Base-by-base conservation (phyloP, 352 stramenopile species). In the Blastocystis sp. region DNA sequence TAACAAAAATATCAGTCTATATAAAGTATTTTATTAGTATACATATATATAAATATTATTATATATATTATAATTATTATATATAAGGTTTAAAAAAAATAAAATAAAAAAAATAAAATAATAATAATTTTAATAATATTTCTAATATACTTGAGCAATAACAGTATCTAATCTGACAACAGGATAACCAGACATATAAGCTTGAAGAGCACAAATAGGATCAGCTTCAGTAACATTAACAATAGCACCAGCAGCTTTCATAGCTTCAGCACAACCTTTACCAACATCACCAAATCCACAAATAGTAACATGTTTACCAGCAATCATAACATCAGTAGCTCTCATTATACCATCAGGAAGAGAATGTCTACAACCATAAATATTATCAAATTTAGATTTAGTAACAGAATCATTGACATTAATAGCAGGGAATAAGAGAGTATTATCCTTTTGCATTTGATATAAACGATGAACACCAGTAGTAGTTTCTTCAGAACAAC, bases 331-430 rank as follows among this genome's bases (percentile, higher is more conserved):
- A 73, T 96, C 88, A 24, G 86, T 95, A 65, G 89, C 89, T 73
- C 88, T 84, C 84, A 94, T 95, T 74, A 95, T 90, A 68, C 86
- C 88, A 77, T 95, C 87, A 4, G 87, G 86, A 6, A 96, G 80
- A 33, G 87, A 95, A 78, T 95, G 89, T 70, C 92, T 91, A 82
- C 87, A 95, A 72, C 88, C 89, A 72, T 95, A 95, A 27, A 96
- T 74, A 79, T 95, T 95, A 77, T 96, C 88, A 68, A 95, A 96
- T 74, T 96, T 96, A 65, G 85, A 95, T 78, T 96, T 96, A 74
- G 89, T 96, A 27, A 96, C 89, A 57, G 81, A 94, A 76, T 96
- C 88, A 76, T 96, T 95, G 44, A 96, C 88, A 73, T 95, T 96
- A 73, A 96, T 95, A 62, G 84, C 84, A 7, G 89, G 86, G 80